Conservation (phyloP, 1,284 basidiomycete genomes). For the Leccinum subrobustum region DNA sequence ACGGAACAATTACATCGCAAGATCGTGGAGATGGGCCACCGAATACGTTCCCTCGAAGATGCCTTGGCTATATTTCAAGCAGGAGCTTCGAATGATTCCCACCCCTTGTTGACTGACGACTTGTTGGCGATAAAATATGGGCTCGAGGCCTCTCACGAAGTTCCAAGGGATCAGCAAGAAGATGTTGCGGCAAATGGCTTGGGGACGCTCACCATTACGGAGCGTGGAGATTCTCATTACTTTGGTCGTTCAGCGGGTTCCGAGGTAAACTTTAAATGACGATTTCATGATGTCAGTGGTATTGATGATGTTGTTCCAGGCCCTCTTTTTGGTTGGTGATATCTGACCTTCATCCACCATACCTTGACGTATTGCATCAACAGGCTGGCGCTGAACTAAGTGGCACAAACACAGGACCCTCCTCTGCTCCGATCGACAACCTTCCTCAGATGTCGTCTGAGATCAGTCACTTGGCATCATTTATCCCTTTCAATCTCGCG, state of each 20-base stretch:
- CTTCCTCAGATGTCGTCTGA: slow-evolving; percentile 37
- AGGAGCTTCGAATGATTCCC: slow-evolving; percentile 55
- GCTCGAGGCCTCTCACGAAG: slow-evolving; percentile 37
- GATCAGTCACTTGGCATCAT: slow-evolving; percentile 42
- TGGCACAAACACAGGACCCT: slow-evolving; percentile 14
- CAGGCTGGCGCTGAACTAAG: slow-evolving; percentile 55
- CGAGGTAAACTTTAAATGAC: slow-evolving; percentile 32
- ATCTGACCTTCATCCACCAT: neutral
- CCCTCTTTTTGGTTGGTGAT: slow-evolving; percentile 33
- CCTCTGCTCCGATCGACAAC: slow-evolving; percentile 34
- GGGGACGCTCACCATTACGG: slow-evolving; percentile 62
- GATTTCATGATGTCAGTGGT: neutral
- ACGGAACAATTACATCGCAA: slow-evolving; percentile 68
- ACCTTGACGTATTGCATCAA: slow-evolving; percentile 5
- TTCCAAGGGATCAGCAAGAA: slow-evolving; percentile 28
- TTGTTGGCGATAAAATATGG: slow-evolving; percentile 60
- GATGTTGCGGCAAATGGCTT: slow-evolving; percentile 42
- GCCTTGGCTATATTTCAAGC: slow-evolving; percentile 64
- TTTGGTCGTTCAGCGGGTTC: slow-evolving; percentile 68
- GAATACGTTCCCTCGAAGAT: slow-evolving; percentile 70
- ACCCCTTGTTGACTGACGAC: slow-evolving; percentile 65
- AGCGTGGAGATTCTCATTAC: slow-evolving; percentile 63
- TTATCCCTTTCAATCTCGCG: slow-evolving; percentile 46
- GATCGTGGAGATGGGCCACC: slow-evolving; percentile 70
- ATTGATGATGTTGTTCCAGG: slow-evolving; percentile 19